Base-by-base conservation (phyloP, 2,329 filamentous ascomycete species). In the Penicillium sumatraense region DNA sequence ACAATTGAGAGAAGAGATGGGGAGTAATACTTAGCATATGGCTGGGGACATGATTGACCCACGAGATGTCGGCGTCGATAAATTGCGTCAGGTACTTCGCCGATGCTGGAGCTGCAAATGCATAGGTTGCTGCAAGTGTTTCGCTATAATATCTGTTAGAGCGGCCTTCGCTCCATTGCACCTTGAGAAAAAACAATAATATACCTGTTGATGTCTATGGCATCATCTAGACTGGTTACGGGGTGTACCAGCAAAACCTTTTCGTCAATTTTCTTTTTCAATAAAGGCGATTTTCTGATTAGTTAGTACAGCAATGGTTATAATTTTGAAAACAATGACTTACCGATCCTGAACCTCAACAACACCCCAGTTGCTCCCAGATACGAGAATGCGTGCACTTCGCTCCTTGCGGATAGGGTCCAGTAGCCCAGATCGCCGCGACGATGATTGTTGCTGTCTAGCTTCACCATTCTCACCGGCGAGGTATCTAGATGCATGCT, bases 71-170 rank as follows among this genome's bases (percentile, higher is more conserved):
- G 2, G 83, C 74, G 8, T 75, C 63, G 31, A 87, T 71, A 66
- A 83, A 86, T 59, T 87, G 83, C 7, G 78, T 75, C 4, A 88
- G 74, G 58, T 87, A 88, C 65, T 87, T 88, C 14, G 79, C 82
- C 2, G 80, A 72, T 1, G 73, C 58, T 0, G 79, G 73, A 20
- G 73, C 72, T 9, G 79, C 78, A 64, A 86, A 87, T 57, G 82
- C 73, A 61, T 84, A 86, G 2, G 78, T 74, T 18, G 81, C 81
- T 1, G 79, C 68, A 1, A 81, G 62, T 0, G 73, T 67, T 42
- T 61, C 66, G 18, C 5, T 7, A 54, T 53, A 57, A 50, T 23
- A 40, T 24, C 1, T 9, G 3, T 42, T 42, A 2, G 35, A 13
- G 41, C 3, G 27, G 8, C 10, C 13, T 31, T n/a, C 6, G 16